Base-by-base conservation (phyloP, 2,329 filamentous ascomycete genomes). In the Fusarium citri region DNA sequence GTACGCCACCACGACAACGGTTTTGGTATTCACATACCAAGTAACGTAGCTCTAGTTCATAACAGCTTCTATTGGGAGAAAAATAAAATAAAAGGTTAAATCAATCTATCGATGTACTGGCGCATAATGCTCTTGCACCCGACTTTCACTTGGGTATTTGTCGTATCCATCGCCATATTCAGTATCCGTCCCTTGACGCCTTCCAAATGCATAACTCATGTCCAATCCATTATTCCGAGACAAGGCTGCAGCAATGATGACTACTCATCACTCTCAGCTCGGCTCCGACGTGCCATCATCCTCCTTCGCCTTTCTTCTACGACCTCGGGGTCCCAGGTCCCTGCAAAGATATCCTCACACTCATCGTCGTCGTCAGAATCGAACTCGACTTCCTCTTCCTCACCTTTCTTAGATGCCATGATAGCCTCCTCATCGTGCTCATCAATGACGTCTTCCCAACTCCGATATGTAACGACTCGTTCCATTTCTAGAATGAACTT, bases 401-500 rank as follows among this genome's bases (percentile, higher is more conserved):
- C 43, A 12, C 60, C 57, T 11, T 55, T 42, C 25, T 57, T 67
- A 5, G 60, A 59, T 18, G 63, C 43, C 6, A 65, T 64, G 31
- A 68, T 56, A 25, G 25, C 47, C 31, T 34, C 34, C 7, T 54
- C 60, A 31, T 22, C 47, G 22, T 69, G 56, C 23, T 71, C 68
- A 5, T 59, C 65, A 4, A 68, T 58, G 11, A 76, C 53, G 49
- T 80, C 77, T 57, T 79, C 88, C 88, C 88, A 91, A 56, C 78
- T 80, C 34, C 83, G 82, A 47, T 83, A 81, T 15, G 83, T 80
- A 25, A 86, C 82, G 18, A 90, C 85, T 55, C 87, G 81, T 76
- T 86, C 84, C 41, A 85, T 87, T 80, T 92, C 89, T 41, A 92
- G 77, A 30, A 91, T 91, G 75, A 87, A 91, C 77, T 91, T 91